Conservation (phyloP, 345 rosid species). For the Linum trigynum region DNA sequence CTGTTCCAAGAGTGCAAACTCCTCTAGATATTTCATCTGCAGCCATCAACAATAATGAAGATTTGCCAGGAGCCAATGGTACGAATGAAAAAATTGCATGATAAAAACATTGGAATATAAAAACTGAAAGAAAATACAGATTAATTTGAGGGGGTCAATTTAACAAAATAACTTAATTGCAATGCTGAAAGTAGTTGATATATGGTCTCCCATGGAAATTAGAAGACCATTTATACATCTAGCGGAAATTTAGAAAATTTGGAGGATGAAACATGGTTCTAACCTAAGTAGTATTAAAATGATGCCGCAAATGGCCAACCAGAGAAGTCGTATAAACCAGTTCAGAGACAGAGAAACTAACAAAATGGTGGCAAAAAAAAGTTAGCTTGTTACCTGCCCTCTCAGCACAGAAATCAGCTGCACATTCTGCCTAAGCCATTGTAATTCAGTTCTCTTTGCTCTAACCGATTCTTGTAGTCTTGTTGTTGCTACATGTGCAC, state of each 20-base stretch:
- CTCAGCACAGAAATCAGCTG: conserved; percentile 51
- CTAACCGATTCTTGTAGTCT: conserved; percentile 63
- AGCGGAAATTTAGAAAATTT: too few relatives aligned
- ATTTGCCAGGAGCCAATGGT: neutral
- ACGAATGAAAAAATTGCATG: neutral
- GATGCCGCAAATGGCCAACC: too few relatives aligned
- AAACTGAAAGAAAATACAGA: too few relatives aligned
- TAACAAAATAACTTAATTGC: too few relatives aligned
- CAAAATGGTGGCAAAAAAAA: conserved; percentile 11
- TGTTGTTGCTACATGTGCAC: conserved; percentile 45
- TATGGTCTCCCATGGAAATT: too few relatives aligned
- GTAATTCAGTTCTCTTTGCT: conserved; percentile 51
- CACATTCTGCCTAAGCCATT: conserved; percentile 54
- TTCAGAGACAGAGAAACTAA: neutral
- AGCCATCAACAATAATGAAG: conserved; percentile 12
- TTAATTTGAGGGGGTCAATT: too few relatives aligned
- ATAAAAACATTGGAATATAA: neutral
- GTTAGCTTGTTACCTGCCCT: conserved; percentile 45
- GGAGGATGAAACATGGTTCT: too few relatives aligned
- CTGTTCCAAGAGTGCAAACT: conserved; percentile 43
- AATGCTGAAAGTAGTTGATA: too few relatives aligned
- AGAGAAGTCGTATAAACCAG: neutral
- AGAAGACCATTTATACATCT: too few relatives aligned
- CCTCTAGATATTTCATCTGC: conserved; percentile 63
- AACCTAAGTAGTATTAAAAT: too few relatives aligned